These are phyloP conservation scores for Tricholoma sp. DNA, from an alignment of 768 basidiomycete genomes.

Conservation along the genomic window DNA sequence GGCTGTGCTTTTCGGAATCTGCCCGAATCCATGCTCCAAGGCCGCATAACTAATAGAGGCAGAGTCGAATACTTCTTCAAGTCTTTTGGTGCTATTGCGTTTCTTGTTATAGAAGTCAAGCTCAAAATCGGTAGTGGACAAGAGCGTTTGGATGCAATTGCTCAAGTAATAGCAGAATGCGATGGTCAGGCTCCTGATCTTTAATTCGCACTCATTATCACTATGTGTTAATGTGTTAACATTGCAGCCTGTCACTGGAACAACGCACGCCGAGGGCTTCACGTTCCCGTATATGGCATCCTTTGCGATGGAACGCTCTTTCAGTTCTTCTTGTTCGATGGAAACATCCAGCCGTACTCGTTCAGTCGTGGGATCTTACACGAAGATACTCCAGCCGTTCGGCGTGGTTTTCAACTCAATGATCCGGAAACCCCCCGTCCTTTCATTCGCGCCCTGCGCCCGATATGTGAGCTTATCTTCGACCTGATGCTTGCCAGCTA, in stretches of 20 bases:
- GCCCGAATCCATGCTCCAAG: conserved; percentile 13
- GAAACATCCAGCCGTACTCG: conserved; percentile 2
- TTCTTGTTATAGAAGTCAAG: conserved; percentile 11
- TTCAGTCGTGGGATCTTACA: conserved; percentile 9
- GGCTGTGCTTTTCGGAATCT: conserved; percentile 9
- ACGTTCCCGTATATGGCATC: conserved; percentile 10
- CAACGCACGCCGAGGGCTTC: conserved; percentile 1
- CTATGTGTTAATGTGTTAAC: neutral
- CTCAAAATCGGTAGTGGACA: conserved; percentile 4
- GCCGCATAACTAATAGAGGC: conserved; percentile 11
- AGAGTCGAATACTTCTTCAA: conserved; percentile 6
- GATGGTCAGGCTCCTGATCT: conserved; percentile 4
- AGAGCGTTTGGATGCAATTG: conserved; percentile 13
- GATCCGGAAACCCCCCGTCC: no score
- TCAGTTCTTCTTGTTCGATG: conserved; percentile 11
- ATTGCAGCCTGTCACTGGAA: conserved; percentile 9
- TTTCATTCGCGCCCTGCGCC: conserved; percentile 12
- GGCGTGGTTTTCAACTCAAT: conserved; percentile 2
- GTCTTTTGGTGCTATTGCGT: conserved; percentile 7
- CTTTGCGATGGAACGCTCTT: conserved; percentile 12
- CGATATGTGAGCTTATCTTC: conserved; percentile 15
- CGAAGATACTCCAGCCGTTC: neutral
- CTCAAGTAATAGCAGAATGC: conserved; percentile 15
- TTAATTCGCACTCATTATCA: no score
- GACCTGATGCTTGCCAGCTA: conserved; percentile 3